A percentile compares a stretch with the other conserved stretches of the same genome.
phyloP scores from a whole-genome alignment of 345 rosid genomes.

The Rhizophora apiculata region DNA sequence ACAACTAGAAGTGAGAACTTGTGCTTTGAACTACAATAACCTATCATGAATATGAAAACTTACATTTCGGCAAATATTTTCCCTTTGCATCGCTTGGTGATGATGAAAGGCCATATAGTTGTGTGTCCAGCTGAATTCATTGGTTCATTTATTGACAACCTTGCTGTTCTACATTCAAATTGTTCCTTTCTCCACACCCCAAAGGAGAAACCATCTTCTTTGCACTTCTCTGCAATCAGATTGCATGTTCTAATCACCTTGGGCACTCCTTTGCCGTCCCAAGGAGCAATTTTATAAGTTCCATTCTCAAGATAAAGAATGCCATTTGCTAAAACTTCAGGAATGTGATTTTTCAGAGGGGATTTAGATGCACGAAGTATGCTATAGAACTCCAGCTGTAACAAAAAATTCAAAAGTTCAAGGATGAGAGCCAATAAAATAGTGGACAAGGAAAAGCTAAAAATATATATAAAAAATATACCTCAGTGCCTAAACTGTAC shows the following conservation, averaged over 20 bases:
- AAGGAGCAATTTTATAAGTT: slow-evolving; percentile 54
- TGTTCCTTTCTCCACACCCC: slow-evolving; percentile 79
- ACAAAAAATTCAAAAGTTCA: slow-evolving; percentile 24
- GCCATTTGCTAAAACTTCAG: slow-evolving; percentile 78
- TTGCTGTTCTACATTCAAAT: slow-evolving; percentile 51
- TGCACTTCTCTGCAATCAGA: slow-evolving; percentile 35
- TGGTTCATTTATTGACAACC: slow-evolving; percentile 36
- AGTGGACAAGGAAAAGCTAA: neutral
- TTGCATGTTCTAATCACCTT: slow-evolving; percentile 47
- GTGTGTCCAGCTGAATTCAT: slow-evolving; percentile 36
- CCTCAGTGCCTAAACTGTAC: slow-evolving; percentile 91
- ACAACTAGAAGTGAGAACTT: slow-evolving; percentile 3
- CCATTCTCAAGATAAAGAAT: slow-evolving; percentile 67
- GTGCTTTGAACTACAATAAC: slow-evolving; percentile 3
- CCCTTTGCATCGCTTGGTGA: slow-evolving; percentile 88
- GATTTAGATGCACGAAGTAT: slow-evolving; percentile 44
- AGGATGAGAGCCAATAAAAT: slow-evolving; percentile 11
- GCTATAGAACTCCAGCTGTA: slow-evolving; percentile 86
- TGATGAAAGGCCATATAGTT: slow-evolving; percentile 73
- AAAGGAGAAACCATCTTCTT: slow-evolving; percentile 54
- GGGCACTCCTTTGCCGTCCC: slow-evolving; percentile 92
- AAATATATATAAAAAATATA: slow-evolving; percentile 11
- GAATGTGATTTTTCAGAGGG: slow-evolving; percentile 59
- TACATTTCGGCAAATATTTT: slow-evolving; percentile 82
- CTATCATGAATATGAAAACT: slow-evolving; percentile 28